These are phyloP conservation scores for Saccharomyces hybrid DNA, from an alignment of 1,139 yeast species.

Conservation along the genomic window DNA sequence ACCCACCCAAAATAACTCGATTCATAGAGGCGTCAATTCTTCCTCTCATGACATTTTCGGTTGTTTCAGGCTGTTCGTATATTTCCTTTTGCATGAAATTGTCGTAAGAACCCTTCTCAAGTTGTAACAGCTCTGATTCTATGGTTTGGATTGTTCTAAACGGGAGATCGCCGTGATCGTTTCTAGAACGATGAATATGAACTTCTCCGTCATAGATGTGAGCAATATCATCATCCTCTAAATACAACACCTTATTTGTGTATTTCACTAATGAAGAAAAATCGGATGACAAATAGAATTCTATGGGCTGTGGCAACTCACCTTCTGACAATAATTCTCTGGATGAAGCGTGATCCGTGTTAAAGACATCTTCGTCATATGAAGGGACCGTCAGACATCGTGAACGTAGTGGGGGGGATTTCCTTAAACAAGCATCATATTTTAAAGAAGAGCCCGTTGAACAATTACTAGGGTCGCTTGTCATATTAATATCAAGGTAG, in stretches of 20 bases:
- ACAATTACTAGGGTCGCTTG: neutral
- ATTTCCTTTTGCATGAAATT: conserved; percentile 99
- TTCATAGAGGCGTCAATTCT: conserved; percentile 85
- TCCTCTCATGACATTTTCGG: conserved; percentile 96
- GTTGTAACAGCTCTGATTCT: conserved; percentile 94
- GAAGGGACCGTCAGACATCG: conserved; percentile 21
- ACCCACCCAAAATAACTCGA: conserved; percentile 80
- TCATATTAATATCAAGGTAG: conserved; percentile 32
- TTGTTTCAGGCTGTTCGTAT: conserved; percentile 96
- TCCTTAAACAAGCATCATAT: conserved; percentile 4
- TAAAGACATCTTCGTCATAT: conserved; percentile 29
- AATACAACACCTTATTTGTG: conserved; percentile 90
- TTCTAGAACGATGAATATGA: conserved; percentile 94
- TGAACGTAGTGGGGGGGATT: conserved; percentile 6
- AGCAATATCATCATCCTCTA: conserved; percentile 98
- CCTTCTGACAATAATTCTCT: conserved; percentile 89
- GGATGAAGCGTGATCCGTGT: conserved; percentile 78
- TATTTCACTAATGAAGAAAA: conserved; percentile 95
- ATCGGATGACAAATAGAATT: conserved; percentile 93
- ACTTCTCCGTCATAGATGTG: conserved; percentile 97
- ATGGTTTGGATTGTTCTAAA: conserved; percentile 93
- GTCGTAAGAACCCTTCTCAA: conserved; percentile 93
- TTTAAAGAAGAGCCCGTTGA: neutral
- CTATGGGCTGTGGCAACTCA: conserved; percentile 89
- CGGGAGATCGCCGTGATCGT: conserved; percentile 82